Conservation (phyloP, 108 stramenopile genomes). For the Asterionellopsis glacialis region DNA sequence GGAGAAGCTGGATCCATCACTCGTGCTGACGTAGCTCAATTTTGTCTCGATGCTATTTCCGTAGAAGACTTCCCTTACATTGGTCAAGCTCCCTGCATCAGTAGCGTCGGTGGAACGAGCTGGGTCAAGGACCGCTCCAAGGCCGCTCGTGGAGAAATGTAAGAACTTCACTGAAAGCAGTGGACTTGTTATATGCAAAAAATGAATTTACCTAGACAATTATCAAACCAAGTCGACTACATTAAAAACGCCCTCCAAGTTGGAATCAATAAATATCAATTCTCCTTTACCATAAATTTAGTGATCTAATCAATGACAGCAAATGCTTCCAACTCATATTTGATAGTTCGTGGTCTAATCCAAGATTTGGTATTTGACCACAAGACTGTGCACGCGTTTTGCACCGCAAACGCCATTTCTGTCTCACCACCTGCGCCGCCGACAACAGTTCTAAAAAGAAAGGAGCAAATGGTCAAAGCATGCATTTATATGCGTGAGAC, state of each 20-base stretch:
- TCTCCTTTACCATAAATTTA: no score
- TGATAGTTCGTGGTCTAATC: slow-evolving; percentile 79
- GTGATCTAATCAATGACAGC: slow-evolving; percentile 31
- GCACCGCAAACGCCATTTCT: slow-evolving; percentile 62
- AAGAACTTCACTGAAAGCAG: not conserved
- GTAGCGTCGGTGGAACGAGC: slow-evolving; percentile 90
- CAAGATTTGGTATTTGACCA: slow-evolving; percentile 85
- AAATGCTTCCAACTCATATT: slow-evolving; percentile 65
- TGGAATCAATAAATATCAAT: no score
- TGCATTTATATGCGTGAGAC: not conserved
- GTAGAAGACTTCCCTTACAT: slow-evolving; percentile 92
- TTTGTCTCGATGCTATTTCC: slow-evolving; percentile 90
- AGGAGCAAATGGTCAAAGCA: not conserved
- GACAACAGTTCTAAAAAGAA: slow-evolving; percentile 31
- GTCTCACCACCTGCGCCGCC: slow-evolving; percentile 82
- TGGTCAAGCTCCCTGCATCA: slow-evolving; percentile 90
- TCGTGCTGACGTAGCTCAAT: slow-evolving; percentile 95
- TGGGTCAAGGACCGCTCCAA: slow-evolving; percentile 91
- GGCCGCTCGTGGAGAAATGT: slow-evolving; percentile 70
- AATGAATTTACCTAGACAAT: no score
- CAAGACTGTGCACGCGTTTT: slow-evolving; percentile 73
- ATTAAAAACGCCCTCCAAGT: no score
- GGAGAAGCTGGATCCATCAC: slow-evolving; percentile 93
- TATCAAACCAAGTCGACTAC: no score
- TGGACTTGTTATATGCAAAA: no score